Evolutionary conservation across 139 green algal genomes (phyloP).

Genomic region (Dunaliella primolecta): DNA sequence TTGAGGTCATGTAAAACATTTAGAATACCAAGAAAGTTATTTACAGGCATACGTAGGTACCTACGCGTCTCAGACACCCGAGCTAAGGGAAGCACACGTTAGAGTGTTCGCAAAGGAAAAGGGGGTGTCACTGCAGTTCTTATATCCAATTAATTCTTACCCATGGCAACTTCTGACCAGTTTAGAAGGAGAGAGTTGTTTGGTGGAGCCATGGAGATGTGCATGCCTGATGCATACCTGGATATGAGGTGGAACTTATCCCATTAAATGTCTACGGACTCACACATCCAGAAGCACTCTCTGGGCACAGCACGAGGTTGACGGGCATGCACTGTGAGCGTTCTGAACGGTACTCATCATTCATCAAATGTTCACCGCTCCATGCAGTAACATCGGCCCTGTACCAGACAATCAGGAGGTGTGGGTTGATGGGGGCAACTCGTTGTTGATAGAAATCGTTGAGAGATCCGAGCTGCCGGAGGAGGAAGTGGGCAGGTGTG

Average conservation of each 20-base stretch:
- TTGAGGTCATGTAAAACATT: no score
- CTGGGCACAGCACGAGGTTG: no score
- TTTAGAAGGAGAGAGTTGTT: constrained; percentile 8
- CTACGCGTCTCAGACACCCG: no score
- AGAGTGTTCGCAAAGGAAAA: no score
- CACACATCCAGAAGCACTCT: not conserved
- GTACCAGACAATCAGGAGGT: constrained; percentile 30
- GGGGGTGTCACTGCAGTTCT: constrained; percentile 6
- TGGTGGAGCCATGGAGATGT: constrained; percentile 14
- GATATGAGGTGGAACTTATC: constrained; percentile 14
- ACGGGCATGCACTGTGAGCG: no score
- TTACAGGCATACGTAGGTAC: no score
- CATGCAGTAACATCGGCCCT: constrained; percentile 7
- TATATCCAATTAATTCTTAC: no score
- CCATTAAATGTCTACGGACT: not conserved
- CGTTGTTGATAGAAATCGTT: constrained; percentile 26
- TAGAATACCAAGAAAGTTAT: no score
- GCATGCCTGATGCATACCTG: not conserved
- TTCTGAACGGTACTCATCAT: no score
- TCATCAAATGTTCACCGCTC: no score
- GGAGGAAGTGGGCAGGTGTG: not conserved
- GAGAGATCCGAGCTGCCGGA: not conserved
- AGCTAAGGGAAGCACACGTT: no score
- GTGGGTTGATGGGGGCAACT: constrained; percentile 6
- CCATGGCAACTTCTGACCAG: no score